Conservation (phyloP, 306 rosid genomes). For the Prunus salicina region DNA sequence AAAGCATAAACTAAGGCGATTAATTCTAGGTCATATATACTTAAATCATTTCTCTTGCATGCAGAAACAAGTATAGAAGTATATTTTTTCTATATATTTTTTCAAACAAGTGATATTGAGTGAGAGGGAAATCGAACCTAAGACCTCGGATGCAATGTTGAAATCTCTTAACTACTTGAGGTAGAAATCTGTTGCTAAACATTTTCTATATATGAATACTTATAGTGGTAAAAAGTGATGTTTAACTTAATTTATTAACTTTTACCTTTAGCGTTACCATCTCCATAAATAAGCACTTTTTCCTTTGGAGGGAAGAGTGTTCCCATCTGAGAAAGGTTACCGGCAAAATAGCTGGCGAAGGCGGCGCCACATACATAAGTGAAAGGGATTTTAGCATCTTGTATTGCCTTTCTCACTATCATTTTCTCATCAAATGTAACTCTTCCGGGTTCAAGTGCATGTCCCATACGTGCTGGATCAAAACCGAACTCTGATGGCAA, state of each 20-base stretch:
- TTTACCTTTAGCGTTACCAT: conserved; percentile 74
- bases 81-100: too few species aligned
- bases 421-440: conserved; percentile 84
- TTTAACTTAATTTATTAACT: too few species aligned
- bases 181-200: too few species aligned
- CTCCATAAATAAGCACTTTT: conserved; percentile 58
- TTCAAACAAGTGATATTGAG: too few species aligned
- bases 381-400: conserved; percentile 72
- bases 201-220: too few species aligned
- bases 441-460: conserved; percentile 89
- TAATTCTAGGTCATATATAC: background rate
- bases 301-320: conserved; percentile 63
- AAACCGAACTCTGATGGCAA: conserved; percentile 88
- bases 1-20: too few species aligned
- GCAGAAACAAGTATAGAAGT: too few species aligned
- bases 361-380: conserved; percentile 75
- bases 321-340: conserved; percentile 69
- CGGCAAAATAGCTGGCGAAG: conserved; percentile 76
- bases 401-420: conserved; percentile 62
- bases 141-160: too few species aligned
- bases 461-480: conserved; percentile 71
- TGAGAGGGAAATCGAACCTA: too few species aligned
- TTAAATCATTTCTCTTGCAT: too few species aligned
- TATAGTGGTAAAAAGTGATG: too few species aligned
- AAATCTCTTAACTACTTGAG: too few species aligned